Evolutionary conservation across 805 yeast genomes (phyloP), one percentile per base, ranked within the genome.

Genomic region (Debaryomyces hansenii): DNA sequence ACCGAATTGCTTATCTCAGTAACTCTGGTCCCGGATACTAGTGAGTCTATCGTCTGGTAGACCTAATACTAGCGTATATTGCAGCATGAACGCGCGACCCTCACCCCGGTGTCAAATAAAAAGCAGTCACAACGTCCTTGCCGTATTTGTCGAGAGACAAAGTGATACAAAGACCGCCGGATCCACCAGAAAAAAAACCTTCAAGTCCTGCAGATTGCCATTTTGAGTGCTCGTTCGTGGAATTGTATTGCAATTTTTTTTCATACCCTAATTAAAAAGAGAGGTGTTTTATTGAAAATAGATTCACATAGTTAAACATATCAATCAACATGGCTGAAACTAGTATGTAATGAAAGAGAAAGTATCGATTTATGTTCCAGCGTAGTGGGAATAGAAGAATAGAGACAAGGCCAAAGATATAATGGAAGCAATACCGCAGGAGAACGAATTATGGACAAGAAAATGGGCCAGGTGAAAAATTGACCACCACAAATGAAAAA

Each of bases 241-340:
- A 31, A 31, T 28, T 31, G 34, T 31, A 31, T 12, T 31, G 34
- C 34, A 31, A 31, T 31, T 31, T 31, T 31, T 31, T 31, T 31
- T 31, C 34, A 24, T 24, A 31, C 34, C 34, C 16, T 12, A n/a
- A 31, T 14, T 31, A 31, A 31, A 31, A 14, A 31, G 16, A 31
- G 14, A 31, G 34, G 16, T 12, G 8, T 31, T 31, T 31, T 31
- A 31, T 31, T n/a, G 34, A n/a, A 31, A 31, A n/a, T 31, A n/a
- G 34, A 31, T 31, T 31, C 34, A 31, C 16, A 31, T 31, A 31
- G 27, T 14, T 31, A 31, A 5, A 31, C 16, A 31, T 31, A 31
- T 31, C 34, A 31, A 21, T 38, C 56, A 66, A 57, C 51, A 66
- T 66, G 70, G 62, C 69, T 62, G 70, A 66, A 50, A 60, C 69